phyloP scores from a whole-genome alignment of 352 stramenopile genomes.

The Peronospora destructor region DNA sequence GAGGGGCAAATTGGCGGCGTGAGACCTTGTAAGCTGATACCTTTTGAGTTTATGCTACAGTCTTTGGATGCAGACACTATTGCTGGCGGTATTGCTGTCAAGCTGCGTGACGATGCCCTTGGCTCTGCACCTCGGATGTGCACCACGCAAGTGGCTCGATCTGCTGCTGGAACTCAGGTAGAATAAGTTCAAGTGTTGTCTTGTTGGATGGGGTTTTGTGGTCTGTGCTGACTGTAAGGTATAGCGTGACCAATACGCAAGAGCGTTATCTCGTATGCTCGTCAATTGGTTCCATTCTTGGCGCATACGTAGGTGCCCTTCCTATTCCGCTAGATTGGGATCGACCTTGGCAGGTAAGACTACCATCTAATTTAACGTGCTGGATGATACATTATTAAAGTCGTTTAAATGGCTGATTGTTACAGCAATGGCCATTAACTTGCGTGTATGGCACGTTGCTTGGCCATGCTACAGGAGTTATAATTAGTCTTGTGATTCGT shows the following conservation, averaged over 20 bases:
- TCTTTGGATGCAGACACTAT: conserved; percentile 49
- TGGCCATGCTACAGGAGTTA: conserved; percentile 40
- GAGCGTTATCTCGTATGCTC: conserved; percentile 51
- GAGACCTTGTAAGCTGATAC: conserved; percentile 1
- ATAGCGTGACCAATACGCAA: conserved; percentile 32
- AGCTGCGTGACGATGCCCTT: conserved; percentile 42
- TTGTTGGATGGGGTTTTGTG: too few species aligned
- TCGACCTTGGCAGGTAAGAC: conserved; percentile 76
- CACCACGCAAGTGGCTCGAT: conserved; percentile 37
- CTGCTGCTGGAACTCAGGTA: conserved; percentile 54
- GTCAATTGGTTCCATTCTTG: conserved; percentile 49
- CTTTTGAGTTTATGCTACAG: conserved; percentile 25
- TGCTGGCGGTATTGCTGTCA: conserved; percentile 55
- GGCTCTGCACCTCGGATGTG: conserved; percentile 33
- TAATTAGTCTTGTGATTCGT: conserved; percentile 19
- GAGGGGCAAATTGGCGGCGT: not conserved
- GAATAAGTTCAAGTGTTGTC: not conserved
- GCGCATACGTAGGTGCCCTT: conserved; percentile 65
- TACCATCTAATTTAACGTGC: not conserved
- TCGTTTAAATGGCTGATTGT: not conserved
- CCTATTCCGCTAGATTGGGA: conserved; percentile 85
- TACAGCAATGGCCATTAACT: conserved; percentile 79
- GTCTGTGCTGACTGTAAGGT: not conserved
- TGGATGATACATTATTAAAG: not conserved
- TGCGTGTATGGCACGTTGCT: conserved; percentile 68